These are phyloP conservation scores for Stereocaulon alpinum DNA, from an alignment of 495 filamentous ascomycete species.

Conservation along the genomic window DNA sequence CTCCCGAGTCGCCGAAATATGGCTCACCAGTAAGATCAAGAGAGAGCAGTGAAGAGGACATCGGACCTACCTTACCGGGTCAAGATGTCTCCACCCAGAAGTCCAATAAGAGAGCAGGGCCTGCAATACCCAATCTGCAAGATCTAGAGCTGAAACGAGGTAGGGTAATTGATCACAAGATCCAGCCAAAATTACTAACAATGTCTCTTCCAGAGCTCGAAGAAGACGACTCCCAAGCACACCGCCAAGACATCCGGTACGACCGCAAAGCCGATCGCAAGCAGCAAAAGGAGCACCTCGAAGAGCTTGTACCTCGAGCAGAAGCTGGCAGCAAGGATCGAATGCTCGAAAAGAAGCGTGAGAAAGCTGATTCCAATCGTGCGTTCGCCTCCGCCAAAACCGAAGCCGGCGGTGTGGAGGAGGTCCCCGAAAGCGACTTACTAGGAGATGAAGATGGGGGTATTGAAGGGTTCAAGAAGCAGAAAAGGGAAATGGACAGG, in stretches of 20 bases:
- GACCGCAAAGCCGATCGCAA: conserved; percentile 53
- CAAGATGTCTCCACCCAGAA: conserved; percentile 21
- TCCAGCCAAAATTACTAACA: neutral
- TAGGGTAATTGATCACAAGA: conserved; percentile 21
- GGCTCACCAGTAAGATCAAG: conserved; percentile 7
- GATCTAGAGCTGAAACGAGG: conserved; percentile 65
- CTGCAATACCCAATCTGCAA: conserved; percentile 61
- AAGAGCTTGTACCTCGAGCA: conserved; percentile 75
- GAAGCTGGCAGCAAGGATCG: conserved; percentile 79
- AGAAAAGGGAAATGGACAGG: conserved; percentile 22
- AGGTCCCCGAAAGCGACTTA: conserved; percentile 21
- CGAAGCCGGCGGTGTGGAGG: conserved; percentile 19
- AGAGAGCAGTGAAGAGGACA: conserved; percentile 46
- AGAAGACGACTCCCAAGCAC: conserved; percentile 42
- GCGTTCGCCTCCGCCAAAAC: conserved; percentile 31
- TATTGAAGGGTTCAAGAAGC: conserved; percentile 20
- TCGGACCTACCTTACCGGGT: conserved; percentile 57
- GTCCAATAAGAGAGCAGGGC: conserved; percentile 40
- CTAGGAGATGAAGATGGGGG: conserved; percentile 19
- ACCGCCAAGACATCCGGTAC: conserved; percentile 44
- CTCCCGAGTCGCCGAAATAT: conserved; percentile 9
- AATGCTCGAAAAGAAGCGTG: conserved; percentile 70
- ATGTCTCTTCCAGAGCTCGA: conserved; percentile 34
- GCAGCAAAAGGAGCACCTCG: conserved; percentile 51
- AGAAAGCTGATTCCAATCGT: conserved; percentile 40